phyloP scores from a whole-genome alignment of 2,329 filamentous ascomycete species.

The Neoscytalidium dimidiatum region DNA sequence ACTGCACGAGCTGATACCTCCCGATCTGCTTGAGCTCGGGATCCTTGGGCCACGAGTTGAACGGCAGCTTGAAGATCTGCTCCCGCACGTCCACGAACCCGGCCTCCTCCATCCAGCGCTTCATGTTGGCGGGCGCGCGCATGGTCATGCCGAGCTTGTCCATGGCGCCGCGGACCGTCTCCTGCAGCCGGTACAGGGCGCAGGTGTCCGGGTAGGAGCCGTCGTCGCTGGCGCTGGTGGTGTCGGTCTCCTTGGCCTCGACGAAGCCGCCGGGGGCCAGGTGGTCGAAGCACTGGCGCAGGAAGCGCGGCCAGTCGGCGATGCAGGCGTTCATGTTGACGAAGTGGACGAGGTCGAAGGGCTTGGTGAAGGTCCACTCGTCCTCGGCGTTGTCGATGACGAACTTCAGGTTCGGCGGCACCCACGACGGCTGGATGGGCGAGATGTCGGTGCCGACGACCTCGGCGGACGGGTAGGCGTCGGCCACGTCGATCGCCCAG shows the following conservation, averaged over 20 bases:
- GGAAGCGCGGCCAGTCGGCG: slow-evolving; percentile 29
- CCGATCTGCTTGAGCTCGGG: slow-evolving; percentile 22
- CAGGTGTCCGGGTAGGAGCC: slow-evolving; percentile 26
- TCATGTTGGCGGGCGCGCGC: slow-evolving; percentile 23
- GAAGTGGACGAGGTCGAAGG: slow-evolving; percentile 29
- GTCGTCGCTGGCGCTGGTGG: slow-evolving; percentile 8
- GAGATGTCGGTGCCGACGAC: slow-evolving; percentile 50
- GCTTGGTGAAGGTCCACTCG: slow-evolving; percentile 31
- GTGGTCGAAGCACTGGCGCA: slow-evolving; percentile 28
- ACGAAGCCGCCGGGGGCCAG: slow-evolving; percentile 55
- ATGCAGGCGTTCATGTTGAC: slow-evolving; percentile 27
- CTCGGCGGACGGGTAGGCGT: slow-evolving; percentile 35
- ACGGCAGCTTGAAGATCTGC: slow-evolving; percentile 22
- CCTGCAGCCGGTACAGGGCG: slow-evolving; percentile 4
- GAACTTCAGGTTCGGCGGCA: slow-evolving; percentile 50
- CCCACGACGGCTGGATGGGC: slow-evolving; percentile 48
- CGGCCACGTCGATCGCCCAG: slow-evolving; percentile 37
- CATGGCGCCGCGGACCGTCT: slow-evolving; percentile 9
- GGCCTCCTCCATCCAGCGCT: slow-evolving; percentile 22
- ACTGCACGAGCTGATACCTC: slow-evolving; percentile 21
- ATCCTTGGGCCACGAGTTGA: slow-evolving; percentile 21
- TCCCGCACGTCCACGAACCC: slow-evolving; percentile 25
- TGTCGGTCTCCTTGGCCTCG: slow-evolving; percentile 49
- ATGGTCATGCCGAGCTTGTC: neutral
- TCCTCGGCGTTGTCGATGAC: slow-evolving; percentile 53